Conservation (phyloP, 2,329 filamentous ascomycete genomes). For the Domatiomyces catenatus region DNA sequence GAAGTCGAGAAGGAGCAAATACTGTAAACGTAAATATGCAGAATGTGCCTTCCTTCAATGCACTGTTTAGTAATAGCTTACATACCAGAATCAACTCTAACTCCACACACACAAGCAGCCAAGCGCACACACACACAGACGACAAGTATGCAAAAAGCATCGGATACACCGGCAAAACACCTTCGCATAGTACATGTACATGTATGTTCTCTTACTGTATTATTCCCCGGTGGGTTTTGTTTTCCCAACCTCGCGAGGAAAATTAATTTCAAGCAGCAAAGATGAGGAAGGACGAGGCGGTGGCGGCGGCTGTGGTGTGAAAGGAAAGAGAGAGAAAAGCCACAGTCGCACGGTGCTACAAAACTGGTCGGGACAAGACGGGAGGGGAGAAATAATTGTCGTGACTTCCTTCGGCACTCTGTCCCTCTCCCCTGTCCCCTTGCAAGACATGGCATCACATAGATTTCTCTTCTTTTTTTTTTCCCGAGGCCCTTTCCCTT, state of each 20-base stretch:
- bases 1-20: no score
- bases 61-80: neutral
- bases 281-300: neutral
- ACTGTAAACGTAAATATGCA: neutral
- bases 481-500: neutral
- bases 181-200: no score
- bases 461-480: neutral
- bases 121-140: neutral
- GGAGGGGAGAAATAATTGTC: no score
- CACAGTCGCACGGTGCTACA: neutral
- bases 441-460: neutral
- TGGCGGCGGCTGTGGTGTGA: neutral
- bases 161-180: neutral
- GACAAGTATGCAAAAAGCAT: neutral
- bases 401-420: no score
- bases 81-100: no score
- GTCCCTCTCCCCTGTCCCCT: no score
- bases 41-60: neutral
- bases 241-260: no score
- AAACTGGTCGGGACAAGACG: neutral
- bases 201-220: no score
- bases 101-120: neutral
- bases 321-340: neutral
- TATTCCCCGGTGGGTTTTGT: neutral
- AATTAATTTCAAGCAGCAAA: neutral